Base-by-base conservation (phyloP, 2,329 filamentous ascomycete species). In the Thelonectria rubi region DNA sequence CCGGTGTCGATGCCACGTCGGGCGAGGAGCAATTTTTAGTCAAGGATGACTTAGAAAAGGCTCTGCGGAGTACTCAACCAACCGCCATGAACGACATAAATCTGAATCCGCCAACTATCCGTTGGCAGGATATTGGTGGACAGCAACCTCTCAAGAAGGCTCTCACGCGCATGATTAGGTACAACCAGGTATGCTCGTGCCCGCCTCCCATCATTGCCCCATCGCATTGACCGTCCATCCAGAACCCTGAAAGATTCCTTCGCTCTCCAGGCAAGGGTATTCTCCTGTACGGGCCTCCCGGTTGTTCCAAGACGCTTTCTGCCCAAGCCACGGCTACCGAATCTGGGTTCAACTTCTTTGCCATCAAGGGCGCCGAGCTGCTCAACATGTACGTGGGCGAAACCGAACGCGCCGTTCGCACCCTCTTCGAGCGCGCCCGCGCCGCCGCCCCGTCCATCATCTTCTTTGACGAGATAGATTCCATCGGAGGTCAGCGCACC, bases 301-400 rank as follows among this genome's bases (percentile, higher is more conserved):
- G 94, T 3, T 97, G 94, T 78, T 96, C 93, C 65, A 98, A 98
- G 79, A 98, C 94, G 0, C 86, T 97, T 74, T 93, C 89, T 0
- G 94, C 94, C 0, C 93, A 97, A 75, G 94, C 94, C 26, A 87
- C 97, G 69, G 94, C 94, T 15, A 97, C 93, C 7, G 93, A 96
- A 75, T 92, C 92, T 30, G 91, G 91, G 4, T 89, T 96, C 77
- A 97, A 97, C 76, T 97, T 97, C 81, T 89, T 97, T 73, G 91
- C 93, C 9, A 92, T 98, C 67, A 97, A 97, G 78, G 94, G 93
- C 24, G 93, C 93, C 37, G 94, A 97, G 77, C 86, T 97, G 12
- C 88, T 97, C 62, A 96, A 93, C 78, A 97, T 97, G 92, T 98
- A 97, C 77, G 94, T 98, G 17, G 94, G 94, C 63, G 94, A 98